phyloP scores from a whole-genome alignment of 148 eudicot genomes.

The Chenopodium berlandieri region DNA sequence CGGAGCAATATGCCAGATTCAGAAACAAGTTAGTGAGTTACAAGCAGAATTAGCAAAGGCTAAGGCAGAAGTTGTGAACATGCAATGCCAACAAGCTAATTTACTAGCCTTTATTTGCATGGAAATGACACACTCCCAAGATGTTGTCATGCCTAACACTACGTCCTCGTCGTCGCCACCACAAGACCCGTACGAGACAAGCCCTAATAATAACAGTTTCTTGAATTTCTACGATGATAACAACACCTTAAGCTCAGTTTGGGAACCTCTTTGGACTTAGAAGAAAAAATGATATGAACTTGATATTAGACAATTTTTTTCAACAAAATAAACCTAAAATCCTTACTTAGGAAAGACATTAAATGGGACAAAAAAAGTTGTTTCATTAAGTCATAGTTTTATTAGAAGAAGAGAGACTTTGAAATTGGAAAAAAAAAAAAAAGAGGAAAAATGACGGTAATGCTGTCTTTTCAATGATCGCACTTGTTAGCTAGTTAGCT shows the following conservation, averaged over 20 bases:
- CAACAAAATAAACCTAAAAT: slow-evolving; percentile 24
- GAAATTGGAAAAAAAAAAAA: slow-evolving; percentile 18
- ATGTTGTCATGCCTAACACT: slow-evolving; percentile 13
- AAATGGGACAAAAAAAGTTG: slow-evolving; percentile 31
- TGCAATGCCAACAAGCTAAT: slow-evolving; percentile 47
- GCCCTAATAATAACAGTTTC: slow-evolving; percentile 11
- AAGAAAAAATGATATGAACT: not conserved
- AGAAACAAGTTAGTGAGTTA: slow-evolving; percentile 49
- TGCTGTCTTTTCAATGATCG: slow-evolving; percentile 17
- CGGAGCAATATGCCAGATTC: slow-evolving; percentile 51
- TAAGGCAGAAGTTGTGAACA: slow-evolving; percentile 40
- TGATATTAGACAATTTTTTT: not conserved
- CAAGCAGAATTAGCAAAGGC: slow-evolving; percentile 56
- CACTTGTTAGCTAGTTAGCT: not conserved
- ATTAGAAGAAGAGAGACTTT: slow-evolving; percentile 12
- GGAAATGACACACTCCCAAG: slow-evolving; percentile 30
- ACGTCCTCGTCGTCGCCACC: slow-evolving; percentile 11
- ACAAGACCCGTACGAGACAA: slow-evolving; percentile 18
- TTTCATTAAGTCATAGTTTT: slow-evolving; percentile 30
- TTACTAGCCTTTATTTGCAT: slow-evolving; percentile 41
- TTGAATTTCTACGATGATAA: slow-evolving; percentile 34
- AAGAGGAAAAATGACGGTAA: slow-evolving; percentile 4
- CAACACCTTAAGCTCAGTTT: slow-evolving; percentile 31
- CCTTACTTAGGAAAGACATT: slow-evolving; percentile 1
- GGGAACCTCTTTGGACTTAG: slow-evolving; percentile 55